Conservation (phyloP, 768 basidiomycete species). For the Gelatoporia subvermispora region DNA sequence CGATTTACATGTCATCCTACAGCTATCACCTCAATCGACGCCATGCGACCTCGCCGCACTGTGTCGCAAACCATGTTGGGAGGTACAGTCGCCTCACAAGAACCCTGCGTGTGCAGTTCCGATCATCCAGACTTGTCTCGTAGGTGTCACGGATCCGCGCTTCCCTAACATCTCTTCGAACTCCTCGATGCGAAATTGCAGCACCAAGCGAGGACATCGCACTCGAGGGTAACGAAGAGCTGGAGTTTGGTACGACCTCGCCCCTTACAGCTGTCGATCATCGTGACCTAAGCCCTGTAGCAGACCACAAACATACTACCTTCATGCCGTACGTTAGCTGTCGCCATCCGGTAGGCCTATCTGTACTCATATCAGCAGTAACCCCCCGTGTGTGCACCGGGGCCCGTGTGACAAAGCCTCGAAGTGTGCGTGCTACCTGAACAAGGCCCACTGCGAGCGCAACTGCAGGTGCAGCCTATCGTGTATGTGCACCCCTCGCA, state of each 20-base stretch:
- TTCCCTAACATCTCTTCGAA: too few relatives aligned
- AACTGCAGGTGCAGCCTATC: conserved; percentile 49
- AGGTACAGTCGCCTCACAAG: too few relatives aligned
- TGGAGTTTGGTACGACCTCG: too few relatives aligned
- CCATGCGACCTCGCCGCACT: conserved; percentile 54
- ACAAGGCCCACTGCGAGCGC: conserved; percentile 49
- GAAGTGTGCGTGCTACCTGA: conserved; percentile 45
- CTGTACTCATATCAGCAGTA: conserved; percentile 23
- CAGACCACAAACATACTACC: not conserved
- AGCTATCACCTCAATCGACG: conserved; percentile 38
- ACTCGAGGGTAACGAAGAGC: too few relatives aligned
- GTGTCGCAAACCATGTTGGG: conserved; percentile 53
- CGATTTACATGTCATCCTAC: conserved; percentile 34
- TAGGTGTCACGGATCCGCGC: too few relatives aligned
- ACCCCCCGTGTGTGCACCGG: conserved; percentile 48
- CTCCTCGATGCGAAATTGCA: too few relatives aligned
- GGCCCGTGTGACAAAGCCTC: conserved; percentile 46
- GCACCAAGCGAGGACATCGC: too few relatives aligned
- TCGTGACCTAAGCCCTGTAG: too few relatives aligned
- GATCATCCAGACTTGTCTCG: too few relatives aligned
- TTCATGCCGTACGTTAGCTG: not conserved
- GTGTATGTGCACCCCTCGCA: conserved; percentile 37
- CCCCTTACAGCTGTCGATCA: too few relatives aligned
- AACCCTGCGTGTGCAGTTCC: too few relatives aligned
- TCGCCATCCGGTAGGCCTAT: not conserved